These are phyloP conservation scores for Tirmania nivea DNA, from an alignment of 495 filamentous ascomycete genomes.

Conservation along the genomic window DNA sequence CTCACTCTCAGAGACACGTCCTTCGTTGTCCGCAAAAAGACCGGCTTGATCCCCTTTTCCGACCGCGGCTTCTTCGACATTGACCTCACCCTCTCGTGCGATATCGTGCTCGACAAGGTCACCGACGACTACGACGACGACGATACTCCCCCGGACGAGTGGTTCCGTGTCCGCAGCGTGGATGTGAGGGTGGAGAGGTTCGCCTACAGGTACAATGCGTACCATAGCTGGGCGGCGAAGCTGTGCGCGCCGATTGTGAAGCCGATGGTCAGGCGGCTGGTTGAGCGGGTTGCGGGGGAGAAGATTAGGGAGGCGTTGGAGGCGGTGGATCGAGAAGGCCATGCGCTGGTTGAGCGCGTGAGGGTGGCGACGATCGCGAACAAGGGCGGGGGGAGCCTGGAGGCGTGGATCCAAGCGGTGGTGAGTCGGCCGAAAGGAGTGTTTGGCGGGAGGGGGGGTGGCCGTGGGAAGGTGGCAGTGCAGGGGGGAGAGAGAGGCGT, in stretches of 20 bases:
- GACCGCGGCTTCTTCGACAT: slow-evolving; percentile 15
- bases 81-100: slow-evolving; percentile 5
- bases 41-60: slow-evolving; percentile 11
- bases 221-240: slow-evolving; percentile 16
- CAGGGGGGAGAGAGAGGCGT: neutral
- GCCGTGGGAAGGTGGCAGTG: slow-evolving; percentile 1
- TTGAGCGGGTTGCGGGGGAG: slow-evolving; percentile 11
- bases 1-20: slow-evolving; percentile 14
- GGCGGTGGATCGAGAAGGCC: slow-evolving; percentile 10
- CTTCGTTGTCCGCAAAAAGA: slow-evolving; percentile 17
- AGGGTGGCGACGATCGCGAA: slow-evolving; percentile 15
- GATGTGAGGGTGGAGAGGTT: slow-evolving; percentile 14
- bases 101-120: neutral
- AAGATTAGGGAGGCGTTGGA: slow-evolving; percentile 12
- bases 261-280: slow-evolving; percentile 7
- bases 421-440: slow-evolving; percentile 8
- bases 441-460: neutral
- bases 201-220: slow-evolving; percentile 16
- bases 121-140: slow-evolving; percentile 3
- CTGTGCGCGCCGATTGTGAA: slow-evolving; percentile 10
- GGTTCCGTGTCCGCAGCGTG: slow-evolving; percentile 12
- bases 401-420: slow-evolving; percentile 15
- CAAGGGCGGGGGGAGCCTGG: slow-evolving; percentile 12
- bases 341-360: slow-evolving; percentile 13
- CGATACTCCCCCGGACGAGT: slow-evolving; percentile 2